phyloP scores from a whole-genome alignment of 768 basidiomycete species.

The Tricholoma terreum region DNA sequence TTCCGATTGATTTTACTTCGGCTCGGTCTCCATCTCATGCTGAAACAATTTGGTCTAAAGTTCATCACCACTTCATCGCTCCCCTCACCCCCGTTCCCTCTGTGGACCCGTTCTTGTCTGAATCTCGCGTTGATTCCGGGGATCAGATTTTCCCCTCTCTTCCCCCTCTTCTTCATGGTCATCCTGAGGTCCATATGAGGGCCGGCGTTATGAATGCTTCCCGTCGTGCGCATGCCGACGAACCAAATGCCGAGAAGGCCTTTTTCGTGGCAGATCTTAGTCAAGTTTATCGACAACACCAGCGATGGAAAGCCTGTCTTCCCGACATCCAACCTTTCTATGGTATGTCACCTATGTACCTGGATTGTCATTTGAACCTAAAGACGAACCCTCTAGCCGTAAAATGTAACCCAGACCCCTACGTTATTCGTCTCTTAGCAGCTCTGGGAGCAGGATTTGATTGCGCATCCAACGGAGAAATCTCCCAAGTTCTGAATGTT shows the following conservation, averaged over 20 bases:
- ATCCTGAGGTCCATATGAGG: conserved; percentile 70
- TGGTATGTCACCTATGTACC: conserved; percentile 51
- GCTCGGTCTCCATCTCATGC: conserved; percentile 13
- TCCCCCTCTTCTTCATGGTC: conserved; percentile 65
- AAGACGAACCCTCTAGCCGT: conserved; percentile 54
- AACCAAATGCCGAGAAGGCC: conserved; percentile 82
- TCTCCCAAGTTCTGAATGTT: conserved; percentile 70
- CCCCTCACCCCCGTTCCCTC: conserved; percentile 64
- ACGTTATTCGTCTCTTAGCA: conserved; percentile 86
- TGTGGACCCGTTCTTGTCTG: conserved; percentile 24
- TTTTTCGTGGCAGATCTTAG: conserved; percentile 96
- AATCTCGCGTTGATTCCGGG: conserved; percentile 26
- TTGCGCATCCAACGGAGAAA: conserved; percentile 95
- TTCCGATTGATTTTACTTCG: conserved; percentile 32
- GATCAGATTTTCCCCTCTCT: conserved; percentile 57
- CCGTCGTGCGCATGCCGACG: conserved; percentile 46
- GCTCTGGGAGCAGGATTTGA: conserved; percentile 93
- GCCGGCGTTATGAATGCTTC: conserved; percentile 72
- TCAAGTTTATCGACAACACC: conserved; percentile 80
- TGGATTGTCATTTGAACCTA: conserved; percentile 2
- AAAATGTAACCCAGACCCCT: conserved; percentile 98
- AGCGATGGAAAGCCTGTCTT: conserved; percentile 74
- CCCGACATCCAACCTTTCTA: conserved; percentile 93
- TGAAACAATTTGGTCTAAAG: conserved; percentile 8
- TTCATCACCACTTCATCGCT: conserved; percentile 30